A percentile compares a stretch with the other conserved stretches of the same genome.
Evolutionary conservation across 2,329 filamentous ascomycete genomes (phyloP).

Genomic region (Aspergillus quadricinctus): DNA sequence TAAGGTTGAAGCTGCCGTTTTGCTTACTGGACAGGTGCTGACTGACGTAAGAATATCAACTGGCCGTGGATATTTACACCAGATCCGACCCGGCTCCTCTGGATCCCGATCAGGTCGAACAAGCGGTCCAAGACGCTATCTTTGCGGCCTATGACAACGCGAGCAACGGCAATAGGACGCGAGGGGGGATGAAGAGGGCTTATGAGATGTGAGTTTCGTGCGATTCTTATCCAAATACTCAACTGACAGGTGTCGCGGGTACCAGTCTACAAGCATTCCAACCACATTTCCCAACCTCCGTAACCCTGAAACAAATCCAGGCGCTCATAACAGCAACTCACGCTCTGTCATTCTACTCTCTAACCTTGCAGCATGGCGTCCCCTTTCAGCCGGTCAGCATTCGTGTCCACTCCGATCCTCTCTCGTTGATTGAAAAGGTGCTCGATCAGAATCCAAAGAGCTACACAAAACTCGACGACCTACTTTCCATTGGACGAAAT

Average conservation of each 20-base stretch:
- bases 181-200: constrained; percentile 60
- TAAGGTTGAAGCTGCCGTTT: constrained; percentile 12
- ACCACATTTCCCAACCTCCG: constrained; percentile 38
- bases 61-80: constrained; percentile 41
- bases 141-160: constrained; percentile 60
- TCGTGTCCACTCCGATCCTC: constrained; percentile 57
- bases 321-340: constrained; percentile 60
- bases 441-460: constrained; percentile 58
- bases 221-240: neutral
- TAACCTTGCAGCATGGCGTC: constrained; percentile 60
- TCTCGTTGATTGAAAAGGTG: constrained; percentile 56
- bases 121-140: constrained; percentile 48
- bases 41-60: constrained; percentile 33
- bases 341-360: constrained; percentile 60
- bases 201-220: constrained; percentile 47
- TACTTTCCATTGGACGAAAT: constrained; percentile 58
- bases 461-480: constrained; percentile 61
- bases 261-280: constrained; percentile 41
- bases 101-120: constrained; percentile 46
- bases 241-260: neutral
- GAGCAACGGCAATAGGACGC: constrained; percentile 60
- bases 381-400: constrained; percentile 65
- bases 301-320: constrained; percentile 41
- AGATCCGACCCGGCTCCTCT: constrained; percentile 33
- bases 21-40: constrained; percentile 5